Conservation (phyloP, 495 filamentous ascomycete species). For the Talaromyces nanjingensis region DNA sequence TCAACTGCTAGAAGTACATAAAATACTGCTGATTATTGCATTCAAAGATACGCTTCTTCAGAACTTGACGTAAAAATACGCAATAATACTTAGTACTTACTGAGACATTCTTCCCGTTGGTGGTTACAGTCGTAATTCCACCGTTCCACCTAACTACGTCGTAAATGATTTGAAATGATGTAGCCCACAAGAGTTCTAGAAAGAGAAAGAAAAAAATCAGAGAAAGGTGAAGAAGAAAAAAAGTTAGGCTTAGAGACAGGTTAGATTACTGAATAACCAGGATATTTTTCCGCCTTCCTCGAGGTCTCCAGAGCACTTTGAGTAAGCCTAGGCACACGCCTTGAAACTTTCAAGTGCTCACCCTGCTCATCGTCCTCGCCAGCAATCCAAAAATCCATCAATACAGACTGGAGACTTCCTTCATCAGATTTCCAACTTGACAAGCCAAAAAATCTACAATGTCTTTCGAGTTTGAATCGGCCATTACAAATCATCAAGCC, state of each 20-base stretch:
- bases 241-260: background rate
- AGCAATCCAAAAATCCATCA: background rate
- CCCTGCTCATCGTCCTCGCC: background rate
- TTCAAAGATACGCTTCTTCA: background rate
- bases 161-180: background rate
- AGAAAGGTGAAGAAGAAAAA: background rate
- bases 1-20: background rate
- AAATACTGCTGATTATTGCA: background rate
- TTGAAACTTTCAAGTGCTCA: background rate
- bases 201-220: background rate
- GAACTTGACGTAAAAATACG: background rate
- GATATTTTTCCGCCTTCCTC: background rate
- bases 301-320: background rate
- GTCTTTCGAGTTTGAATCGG: constrained; percentile 1
- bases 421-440: background rate
- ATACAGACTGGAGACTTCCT: background rate
- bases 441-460: background rate
- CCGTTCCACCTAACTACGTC: background rate
- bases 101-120: background rate
- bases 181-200: background rate
- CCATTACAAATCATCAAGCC: background rate
- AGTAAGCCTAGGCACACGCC: background rate
- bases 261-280: background rate
- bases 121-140: background rate
- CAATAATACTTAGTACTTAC: background rate